Evolutionary conservation across 208 protist species (phyloP), one percentile per base, ranked within the genome.

Genomic region (Trypanosoma grayi): DNA sequence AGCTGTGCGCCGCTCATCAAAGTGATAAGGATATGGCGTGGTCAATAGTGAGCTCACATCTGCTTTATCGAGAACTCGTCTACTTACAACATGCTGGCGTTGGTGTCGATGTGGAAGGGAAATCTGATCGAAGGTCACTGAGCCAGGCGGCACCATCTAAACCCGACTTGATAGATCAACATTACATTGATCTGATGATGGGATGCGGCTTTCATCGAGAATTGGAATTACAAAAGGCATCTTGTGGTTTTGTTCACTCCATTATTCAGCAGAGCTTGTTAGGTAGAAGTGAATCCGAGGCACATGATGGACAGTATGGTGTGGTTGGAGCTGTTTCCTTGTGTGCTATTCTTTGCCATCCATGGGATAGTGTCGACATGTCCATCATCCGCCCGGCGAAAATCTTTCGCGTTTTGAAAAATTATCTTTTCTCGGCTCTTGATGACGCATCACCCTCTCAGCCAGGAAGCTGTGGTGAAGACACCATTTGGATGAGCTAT

Each of bases 301-400:
- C 5, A 25, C 16, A 9, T 28, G 44, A 24, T 39, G 39, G 51
- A 31, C 53, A 68, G 47, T 46, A 67, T n/a, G 31, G 66, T 28
- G 39, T 52, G 41, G 69, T 86, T 36, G 68, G 65, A 62, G 72
- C 58, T 52, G 41, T 72, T 46, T 60, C 46, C 33, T 43, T 93
- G 70, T 92, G 85, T 48, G 85, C 90, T 24, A 66, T 87, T 13
- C 69, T 95, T 45, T 93, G 86, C 54, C 73, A 96, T 63, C 87
- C 90, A 36, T 93, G 86, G 87, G 81, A 93, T 51, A 73, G 73
- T 57, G 77, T 87, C 0, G 90, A 96, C 73, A 83, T 94, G 75
- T 84, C 83, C 18, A 77, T 91, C n/a, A 73, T 96, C 33, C 67
- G 58, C 11, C 87, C 85, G 10, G 58, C 47, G 27, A 89, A 85